Base-by-base conservation (phyloP, 768 basidiomycete genomes). In the Mycena metata region DNA sequence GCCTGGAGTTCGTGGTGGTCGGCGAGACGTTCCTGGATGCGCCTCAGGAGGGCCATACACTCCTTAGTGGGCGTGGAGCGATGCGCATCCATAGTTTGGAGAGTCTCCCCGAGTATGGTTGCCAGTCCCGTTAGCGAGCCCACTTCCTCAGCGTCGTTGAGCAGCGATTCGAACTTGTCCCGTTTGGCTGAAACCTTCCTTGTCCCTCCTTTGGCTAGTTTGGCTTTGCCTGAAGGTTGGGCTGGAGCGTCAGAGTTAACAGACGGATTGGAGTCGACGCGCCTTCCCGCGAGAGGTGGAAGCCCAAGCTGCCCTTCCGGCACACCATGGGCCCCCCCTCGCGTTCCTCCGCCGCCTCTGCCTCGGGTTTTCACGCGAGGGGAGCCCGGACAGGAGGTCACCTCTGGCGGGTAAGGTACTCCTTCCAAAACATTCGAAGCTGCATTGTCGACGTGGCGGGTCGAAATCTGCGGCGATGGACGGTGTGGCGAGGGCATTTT, bases 201-300 rank as follows among this genome's bases (percentile, higher is more conserved):
- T 23, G 43, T 2, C 0, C 6, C 21, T 49, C 45, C 15, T 23
- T 5, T 17, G 49, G 54, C 10, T 17, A 5, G 7, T 2, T 24
- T 24, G 24, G 7, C 24, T 30, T 12, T 64, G 43, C 19, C 35
- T 56, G 9, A 8, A 5, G 23, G 21, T 26, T 35, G 46, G 35
- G 1, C 42, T 52, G n/a, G 39, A 41, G 19, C 30, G 30, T 64
- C 45, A 64, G 36, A 7, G 1, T 54, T 23, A 11, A 9, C n/a
- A 7, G 21, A n/a, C 19, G 45, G 35, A 54, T 42, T 33, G 47
- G 63, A 16, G 12, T 39, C 10, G 8, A 45, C 62, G 54, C 46
- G 52, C 52, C 62, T 64, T 17, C 30, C 54, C 45, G 52, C 63
- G n/a, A 24, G 54, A 41, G 63, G 63, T 33, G 54, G 63, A 64